phyloP scores from a whole-genome alignment of 331 rosid species.

The Phaseolus coccineus region DNA sequence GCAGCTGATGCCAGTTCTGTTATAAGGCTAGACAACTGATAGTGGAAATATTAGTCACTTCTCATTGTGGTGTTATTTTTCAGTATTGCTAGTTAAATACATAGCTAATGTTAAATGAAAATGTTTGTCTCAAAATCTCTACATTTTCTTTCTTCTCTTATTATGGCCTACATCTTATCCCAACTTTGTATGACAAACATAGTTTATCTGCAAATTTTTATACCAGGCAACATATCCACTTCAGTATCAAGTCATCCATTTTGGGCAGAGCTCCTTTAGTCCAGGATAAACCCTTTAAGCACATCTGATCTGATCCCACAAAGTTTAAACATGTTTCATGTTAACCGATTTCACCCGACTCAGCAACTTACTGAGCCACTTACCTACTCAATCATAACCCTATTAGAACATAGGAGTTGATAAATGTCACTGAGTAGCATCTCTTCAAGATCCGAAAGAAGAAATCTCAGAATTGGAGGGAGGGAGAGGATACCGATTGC shows the following conservation, averaged over 20 bases:
- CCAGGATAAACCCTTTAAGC: constrained; percentile 16
- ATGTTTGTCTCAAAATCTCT: background rate
- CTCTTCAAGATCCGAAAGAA: background rate
- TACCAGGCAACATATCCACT: background rate
- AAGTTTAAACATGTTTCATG: constrained; percentile 33
- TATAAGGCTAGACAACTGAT: constrained; percentile 84
- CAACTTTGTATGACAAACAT: constrained; percentile 11
- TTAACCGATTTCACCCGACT: constrained; percentile 35
- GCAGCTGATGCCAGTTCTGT: constrained; percentile 81
- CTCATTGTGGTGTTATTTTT: background rate
- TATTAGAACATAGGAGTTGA: constrained; percentile 5
- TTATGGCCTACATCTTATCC: background rate
- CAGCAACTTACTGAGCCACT: background rate
- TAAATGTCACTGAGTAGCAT: background rate
- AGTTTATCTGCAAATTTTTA: constrained; percentile 20
- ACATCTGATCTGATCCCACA: constrained; percentile 3
- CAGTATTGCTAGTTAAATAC: background rate
- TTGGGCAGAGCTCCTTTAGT: background rate
- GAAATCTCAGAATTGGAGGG: background rate
- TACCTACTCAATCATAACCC: constrained; percentile 21
- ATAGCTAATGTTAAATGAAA: background rate
- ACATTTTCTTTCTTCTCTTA: background rate
- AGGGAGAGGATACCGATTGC: background rate
- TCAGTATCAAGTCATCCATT: no score
- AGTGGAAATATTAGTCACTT: constrained; percentile 33